Percentiles rank a stretch among this genome's conserved stretches.
These are phyloP conservation scores for Apophysomyces ossiformis DNA, from an alignment of 371 early-diverging fungal genomes.

Conservation along the genomic window DNA sequence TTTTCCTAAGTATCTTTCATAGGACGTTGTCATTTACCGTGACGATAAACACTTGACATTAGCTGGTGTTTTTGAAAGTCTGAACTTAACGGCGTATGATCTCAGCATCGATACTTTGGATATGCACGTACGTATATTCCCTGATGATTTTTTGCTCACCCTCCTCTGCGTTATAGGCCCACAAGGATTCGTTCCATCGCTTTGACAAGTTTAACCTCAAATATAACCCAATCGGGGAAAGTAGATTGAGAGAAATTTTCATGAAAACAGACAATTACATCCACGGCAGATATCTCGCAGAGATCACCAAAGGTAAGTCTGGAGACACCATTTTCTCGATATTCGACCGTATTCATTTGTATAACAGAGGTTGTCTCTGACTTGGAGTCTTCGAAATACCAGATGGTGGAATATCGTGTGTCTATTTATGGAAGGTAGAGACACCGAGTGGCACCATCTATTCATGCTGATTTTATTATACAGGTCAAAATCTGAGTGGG, in stretches of 20 bases:
- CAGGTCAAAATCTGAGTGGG: constrained; percentile 85
- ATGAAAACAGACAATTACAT: constrained; percentile 97
- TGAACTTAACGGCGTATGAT: constrained; percentile 96
- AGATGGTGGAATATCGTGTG: constrained; percentile 93
- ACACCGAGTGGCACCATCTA: neutral
- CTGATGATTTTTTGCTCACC: neutral
- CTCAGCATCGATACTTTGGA: constrained; percentile 96
- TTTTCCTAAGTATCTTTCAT: neutral
- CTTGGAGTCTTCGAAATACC: constrained; percentile 95
- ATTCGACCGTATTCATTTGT: neutral
- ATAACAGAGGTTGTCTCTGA: constrained; percentile 86
- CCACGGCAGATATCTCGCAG: constrained; percentile 91
- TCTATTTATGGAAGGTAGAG: constrained; percentile 88
- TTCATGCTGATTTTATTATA: neutral
- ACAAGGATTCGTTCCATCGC: constrained; percentile 87
- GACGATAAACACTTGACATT: constrained; percentile 76
- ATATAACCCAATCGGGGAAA: constrained; percentile 94
- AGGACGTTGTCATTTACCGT: constrained; percentile 79
- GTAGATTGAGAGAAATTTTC: constrained; percentile 83
- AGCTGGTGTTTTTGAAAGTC: constrained; percentile 86
- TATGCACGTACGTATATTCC: constrained; percentile 80
- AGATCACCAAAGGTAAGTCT: constrained; percentile 83
- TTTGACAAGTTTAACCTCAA: constrained; percentile 99
- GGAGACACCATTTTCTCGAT: neutral
- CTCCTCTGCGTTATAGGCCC: constrained; percentile 49